Percentiles rank a stretch among this genome's conserved stretches.
Evolutionary conservation across 495 filamentous ascomycete species (phyloP).

Genomic region (Lepraria neglecta): DNA sequence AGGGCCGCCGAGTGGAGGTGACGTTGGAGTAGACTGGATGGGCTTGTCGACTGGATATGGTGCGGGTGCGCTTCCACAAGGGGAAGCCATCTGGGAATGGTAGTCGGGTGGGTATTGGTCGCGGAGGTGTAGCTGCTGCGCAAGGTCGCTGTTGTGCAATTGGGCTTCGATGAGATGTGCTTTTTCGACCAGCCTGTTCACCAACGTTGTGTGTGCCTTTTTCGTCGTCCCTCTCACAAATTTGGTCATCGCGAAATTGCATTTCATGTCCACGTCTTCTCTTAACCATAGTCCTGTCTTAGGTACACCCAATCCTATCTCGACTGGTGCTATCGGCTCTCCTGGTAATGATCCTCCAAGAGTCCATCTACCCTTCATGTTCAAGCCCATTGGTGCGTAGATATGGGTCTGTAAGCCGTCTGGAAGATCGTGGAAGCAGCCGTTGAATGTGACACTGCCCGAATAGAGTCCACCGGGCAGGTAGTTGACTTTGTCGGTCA

Average conservation of each 20-base stretch:
- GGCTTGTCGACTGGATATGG: conserved; percentile 9
- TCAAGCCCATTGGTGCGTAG: conserved; percentile 61
- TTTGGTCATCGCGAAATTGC: conserved; percentile 61
- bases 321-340: conserved; percentile 51
- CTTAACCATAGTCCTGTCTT: conserved; percentile 62
- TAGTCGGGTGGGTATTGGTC: conserved; percentile 18
- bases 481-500: conserved; percentile 60
- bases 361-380: conserved; percentile 65
- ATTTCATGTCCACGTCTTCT: conserved; percentile 71
- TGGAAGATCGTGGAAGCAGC: conserved; percentile 63
- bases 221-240: conserved; percentile 74
- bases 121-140: conserved; percentile 15
- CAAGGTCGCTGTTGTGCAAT: conserved; percentile 21
- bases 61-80: background rate
- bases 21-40: background rate
- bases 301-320: conserved; percentile 56
- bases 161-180: conserved; percentile 35
- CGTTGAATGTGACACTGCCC: conserved; percentile 65
- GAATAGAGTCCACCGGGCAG: conserved; percentile 53
- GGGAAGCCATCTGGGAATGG: conserved; percentile 6
- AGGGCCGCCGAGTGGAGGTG: background rate
- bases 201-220: conserved; percentile 59
- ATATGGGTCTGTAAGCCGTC: conserved; percentile 68
- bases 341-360: conserved; percentile 56
- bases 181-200: conserved; percentile 58